Percentiles rank a stretch among this genome's conserved stretches.
phyloP scores from a whole-genome alignment of 1,284 basidiomycete species.

The Termitomyces sp. region DNA sequence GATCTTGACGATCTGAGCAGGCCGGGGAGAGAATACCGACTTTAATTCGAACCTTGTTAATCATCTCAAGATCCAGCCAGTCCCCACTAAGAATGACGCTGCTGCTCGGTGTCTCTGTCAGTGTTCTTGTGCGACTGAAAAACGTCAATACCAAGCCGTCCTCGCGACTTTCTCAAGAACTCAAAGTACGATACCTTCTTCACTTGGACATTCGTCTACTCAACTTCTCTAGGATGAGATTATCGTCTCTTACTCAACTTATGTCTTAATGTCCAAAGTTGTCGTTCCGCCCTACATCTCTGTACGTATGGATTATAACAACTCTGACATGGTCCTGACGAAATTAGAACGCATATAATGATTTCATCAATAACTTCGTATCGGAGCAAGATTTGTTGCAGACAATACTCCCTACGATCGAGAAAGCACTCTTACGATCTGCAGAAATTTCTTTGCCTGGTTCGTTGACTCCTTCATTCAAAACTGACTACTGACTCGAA shows the following conservation, averaged over 20 bases:
- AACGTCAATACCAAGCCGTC: constrained; percentile 39
- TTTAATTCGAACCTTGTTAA: constrained; percentile 47
- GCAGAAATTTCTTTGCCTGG: constrained; percentile 66
- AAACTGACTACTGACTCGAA: constrained; percentile 8
- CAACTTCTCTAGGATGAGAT: constrained; percentile 29
- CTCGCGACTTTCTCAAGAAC: constrained; percentile 33
- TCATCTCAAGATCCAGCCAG: constrained; percentile 43
- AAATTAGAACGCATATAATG: constrained; percentile 45
- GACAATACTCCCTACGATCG: constrained; percentile 57
- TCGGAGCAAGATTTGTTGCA: constrained; percentile 45
- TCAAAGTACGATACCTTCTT: constrained; percentile 34
- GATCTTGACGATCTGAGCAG: constrained; percentile 23
- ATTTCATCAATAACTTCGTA: constrained; percentile 55
- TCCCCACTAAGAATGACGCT: constrained; percentile 44
- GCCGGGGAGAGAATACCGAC: constrained; percentile 40
- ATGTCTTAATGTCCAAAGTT: constrained; percentile 55
- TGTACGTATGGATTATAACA: constrained; percentile 29
- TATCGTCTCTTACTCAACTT: constrained; percentile 44
- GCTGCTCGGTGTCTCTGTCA: constrained; percentile 55
- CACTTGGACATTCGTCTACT: not conserved
- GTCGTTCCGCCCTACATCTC: constrained; percentile 44
- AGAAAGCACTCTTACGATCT: constrained; percentile 70
- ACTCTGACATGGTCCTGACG: not conserved
- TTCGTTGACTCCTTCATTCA: not conserved
- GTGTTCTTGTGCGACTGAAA: constrained; percentile 60